Percentiles rank a stretch among this genome's conserved stretches.
These are phyloP conservation scores for Chlorella sp. DNA, from an alignment of 139 green algal genomes.

Conservation along the genomic window DNA sequence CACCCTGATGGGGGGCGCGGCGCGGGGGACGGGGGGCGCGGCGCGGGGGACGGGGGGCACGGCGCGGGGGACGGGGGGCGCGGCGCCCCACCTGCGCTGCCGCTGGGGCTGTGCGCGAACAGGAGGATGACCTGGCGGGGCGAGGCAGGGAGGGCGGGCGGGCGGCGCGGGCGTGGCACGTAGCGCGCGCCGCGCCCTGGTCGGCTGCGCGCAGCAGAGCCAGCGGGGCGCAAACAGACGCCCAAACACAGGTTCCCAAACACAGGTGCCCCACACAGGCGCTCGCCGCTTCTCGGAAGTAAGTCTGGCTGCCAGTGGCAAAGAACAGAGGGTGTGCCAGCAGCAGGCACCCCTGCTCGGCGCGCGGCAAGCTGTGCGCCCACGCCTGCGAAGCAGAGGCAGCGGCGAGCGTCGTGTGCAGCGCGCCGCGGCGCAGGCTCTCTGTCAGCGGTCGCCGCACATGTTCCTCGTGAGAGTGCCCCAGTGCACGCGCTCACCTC, in stretches of 20 bases:
- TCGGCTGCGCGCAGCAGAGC: neutral
- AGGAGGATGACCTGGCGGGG: conserved; percentile 71
- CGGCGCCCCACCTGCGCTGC: no score
- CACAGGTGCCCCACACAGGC: neutral
- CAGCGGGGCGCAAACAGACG: neutral
- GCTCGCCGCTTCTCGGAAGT: conserved; percentile 55
- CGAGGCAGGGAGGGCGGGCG: neutral
- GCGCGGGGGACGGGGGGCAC: no score
- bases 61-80: no score
- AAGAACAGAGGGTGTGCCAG: conserved; percentile 80
- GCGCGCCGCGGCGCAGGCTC: no score
- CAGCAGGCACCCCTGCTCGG: conserved; percentile 82
- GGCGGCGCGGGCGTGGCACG: no score
- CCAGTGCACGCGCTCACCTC: neutral
- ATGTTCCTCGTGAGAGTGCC: no score
- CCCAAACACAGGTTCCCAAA: neutral
- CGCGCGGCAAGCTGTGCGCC: conserved; percentile 73
- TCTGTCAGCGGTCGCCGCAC: no score
- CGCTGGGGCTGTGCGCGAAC: conserved; percentile 60
- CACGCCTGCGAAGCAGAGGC: no score
- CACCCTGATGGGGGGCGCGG: no score
- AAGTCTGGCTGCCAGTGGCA: conserved; percentile 55
- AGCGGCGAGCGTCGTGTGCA: no score
- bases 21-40: no score
- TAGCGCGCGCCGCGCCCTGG: neutral